Conservation (phyloP, 176 grass and related monocot species). For the Zoysia japonica region DNA sequence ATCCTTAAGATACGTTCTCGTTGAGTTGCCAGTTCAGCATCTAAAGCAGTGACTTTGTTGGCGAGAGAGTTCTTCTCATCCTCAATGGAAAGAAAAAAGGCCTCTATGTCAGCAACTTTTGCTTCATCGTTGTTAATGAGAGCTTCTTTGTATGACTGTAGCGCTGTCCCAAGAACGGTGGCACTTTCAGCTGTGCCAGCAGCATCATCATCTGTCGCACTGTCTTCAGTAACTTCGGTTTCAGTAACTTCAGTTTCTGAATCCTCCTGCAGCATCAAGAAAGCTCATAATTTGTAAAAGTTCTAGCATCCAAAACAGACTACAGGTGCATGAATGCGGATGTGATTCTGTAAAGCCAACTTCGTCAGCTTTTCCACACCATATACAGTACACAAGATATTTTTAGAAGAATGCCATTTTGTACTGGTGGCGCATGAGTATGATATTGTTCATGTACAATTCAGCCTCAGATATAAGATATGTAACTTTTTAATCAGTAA, state of each 20-base stretch:
- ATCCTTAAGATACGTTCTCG: conserved; percentile 78
- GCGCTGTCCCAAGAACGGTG: conserved; percentile 50
- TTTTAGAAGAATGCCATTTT: conserved; percentile 5
- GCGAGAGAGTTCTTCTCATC: conserved; percentile 67
- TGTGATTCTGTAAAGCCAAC: background rate
- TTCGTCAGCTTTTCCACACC: background rate
- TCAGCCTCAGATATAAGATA: background rate
- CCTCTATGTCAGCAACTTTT: conserved; percentile 71
- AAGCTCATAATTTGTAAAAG: conserved; percentile 14
- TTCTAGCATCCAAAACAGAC: background rate
- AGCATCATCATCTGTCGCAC: conserved; percentile 42
- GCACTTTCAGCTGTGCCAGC: conserved; percentile 48
- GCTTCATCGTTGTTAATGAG: conserved; percentile 56
- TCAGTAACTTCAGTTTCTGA: conserved; percentile 60
- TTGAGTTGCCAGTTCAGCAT: conserved; percentile 65
- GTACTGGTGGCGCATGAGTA: conserved; percentile 3
- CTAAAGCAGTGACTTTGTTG: conserved; percentile 56
- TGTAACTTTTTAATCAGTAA: conserved; percentile 11
- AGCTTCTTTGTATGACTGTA: conserved; percentile 81
- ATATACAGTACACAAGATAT: conserved; percentile 9
- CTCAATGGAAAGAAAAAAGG: conserved; percentile 72
- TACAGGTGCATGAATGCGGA: background rate
- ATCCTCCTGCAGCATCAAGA: conserved; percentile 48
- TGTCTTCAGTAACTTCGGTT: conserved; percentile 50
- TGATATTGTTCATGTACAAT: background rate